Base-by-base conservation (phyloP, 257 asterid genomes). In the Gardenia jasminoides region DNA sequence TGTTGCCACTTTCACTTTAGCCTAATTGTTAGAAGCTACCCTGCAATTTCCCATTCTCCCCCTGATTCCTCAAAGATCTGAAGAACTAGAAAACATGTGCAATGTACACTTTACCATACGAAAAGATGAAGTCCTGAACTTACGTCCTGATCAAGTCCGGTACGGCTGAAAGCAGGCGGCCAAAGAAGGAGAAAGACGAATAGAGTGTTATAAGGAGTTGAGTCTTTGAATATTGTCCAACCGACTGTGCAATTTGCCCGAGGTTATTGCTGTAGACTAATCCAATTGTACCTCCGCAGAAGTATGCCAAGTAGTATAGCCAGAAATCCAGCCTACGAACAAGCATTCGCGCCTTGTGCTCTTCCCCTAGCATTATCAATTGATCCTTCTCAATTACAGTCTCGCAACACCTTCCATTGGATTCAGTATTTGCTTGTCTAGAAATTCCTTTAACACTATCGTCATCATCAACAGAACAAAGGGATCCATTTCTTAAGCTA, bases 221-320 rank as follows among this genome's bases (percentile, higher is more conserved):
- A 75, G 87, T 93, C 82, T 81, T 78, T 12, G 81, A 86, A 69
- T 76, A 66, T 36, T 90, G 94, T 68, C 99, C 99, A 47, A 94
- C 94, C 5, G 99, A 91, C 67, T 91, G 88, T 19, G 97, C 91
- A 59, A 94, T 90, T 86, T 94, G 99, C 70, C 99, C 98, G 16
- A 94, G 85, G 86, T 94, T 94, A 78, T 93, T 94, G 76, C 99
- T 94, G 44, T 92, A 94, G 56, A 91, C 99, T 7, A 94, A 88
- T 72, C 98, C 99, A 62, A 94, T 83, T 41, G 99, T 94, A 13
- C 99, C 98, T 24, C 99, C 99, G 82, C 94, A 90, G 73, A 94
- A 88, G 71, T 94, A 93, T 3, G 95, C 88, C 54, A 87, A 2
- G 72, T 82, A 94, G 75, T 94, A 91, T 16, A 94, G 80, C 99